These are phyloP conservation scores for Glaciozyma martinii DNA, from an alignment of 768 basidiomycete species.

Conservation along the genomic window DNA sequence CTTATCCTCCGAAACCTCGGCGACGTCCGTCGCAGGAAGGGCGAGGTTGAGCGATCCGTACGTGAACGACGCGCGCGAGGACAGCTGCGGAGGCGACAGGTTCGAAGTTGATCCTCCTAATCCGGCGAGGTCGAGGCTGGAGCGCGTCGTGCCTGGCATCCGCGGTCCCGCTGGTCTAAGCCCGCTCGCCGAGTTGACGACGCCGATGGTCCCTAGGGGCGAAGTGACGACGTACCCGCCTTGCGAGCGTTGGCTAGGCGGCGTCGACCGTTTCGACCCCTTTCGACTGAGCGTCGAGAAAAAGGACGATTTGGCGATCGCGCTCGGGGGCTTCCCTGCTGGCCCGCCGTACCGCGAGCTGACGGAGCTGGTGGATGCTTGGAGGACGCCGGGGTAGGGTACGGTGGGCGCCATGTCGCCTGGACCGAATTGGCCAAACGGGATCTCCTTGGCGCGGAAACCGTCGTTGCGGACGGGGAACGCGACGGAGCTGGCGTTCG, in stretches of 20 bases:
- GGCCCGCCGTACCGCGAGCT: background rate
- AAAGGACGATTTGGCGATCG: background rate
- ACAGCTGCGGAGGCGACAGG: background rate
- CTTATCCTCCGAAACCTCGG: background rate
- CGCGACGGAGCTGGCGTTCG: background rate
- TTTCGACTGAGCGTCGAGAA: background rate
- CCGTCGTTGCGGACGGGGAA: background rate
- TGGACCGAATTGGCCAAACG: background rate
- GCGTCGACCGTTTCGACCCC: too few relatives aligned
- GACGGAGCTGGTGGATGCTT: background rate
- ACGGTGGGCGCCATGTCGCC: background rate
- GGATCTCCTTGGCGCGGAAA: background rate
- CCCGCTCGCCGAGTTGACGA: background rate
- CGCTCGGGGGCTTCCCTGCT: background rate
- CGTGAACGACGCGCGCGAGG: background rate
- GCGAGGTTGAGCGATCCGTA: background rate
- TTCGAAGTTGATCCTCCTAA: background rate
- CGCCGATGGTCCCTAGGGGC: background rate
- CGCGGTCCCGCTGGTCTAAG: background rate
- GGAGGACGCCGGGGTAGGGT: background rate
- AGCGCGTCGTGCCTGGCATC: background rate
- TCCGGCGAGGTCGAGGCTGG: background rate
- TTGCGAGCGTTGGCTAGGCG: background rate
- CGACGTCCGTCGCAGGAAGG: background rate
- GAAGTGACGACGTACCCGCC: background rate